A percentile compares a stretch with the other conserved stretches of the same genome.
phyloP scores from a whole-genome alignment of 176 grass and related monocot genomes.

The Lolium perenne region DNA sequence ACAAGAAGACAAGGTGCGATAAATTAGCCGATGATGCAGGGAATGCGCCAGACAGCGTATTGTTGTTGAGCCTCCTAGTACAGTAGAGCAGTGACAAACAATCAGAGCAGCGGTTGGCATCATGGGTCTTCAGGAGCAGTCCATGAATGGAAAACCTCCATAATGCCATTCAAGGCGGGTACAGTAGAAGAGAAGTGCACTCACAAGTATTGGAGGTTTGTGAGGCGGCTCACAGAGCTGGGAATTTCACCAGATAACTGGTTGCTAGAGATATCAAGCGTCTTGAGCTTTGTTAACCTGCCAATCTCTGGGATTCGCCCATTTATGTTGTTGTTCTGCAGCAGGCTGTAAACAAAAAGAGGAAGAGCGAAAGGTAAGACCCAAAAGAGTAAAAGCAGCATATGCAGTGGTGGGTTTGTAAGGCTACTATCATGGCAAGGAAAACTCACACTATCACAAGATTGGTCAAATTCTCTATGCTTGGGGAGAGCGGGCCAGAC shows the following conservation, averaged over 20 bases:
- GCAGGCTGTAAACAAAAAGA: conserved; percentile 31
- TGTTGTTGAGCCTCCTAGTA: conserved; percentile 39
- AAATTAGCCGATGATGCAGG: conserved; percentile 59
- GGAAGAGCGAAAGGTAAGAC: background rate
- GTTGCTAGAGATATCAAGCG: conserved; percentile 70
- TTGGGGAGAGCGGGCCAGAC: conserved; percentile 55
- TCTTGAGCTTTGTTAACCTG: conserved; percentile 45
- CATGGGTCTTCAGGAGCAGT: background rate
- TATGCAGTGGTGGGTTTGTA: background rate
- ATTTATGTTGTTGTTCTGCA: conserved; percentile 77
- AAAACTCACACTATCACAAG: conserved; percentile 59
- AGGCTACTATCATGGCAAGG: background rate
- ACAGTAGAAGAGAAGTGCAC: background rate
- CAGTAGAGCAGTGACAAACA: conserved; percentile 27
- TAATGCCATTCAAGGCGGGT: background rate
- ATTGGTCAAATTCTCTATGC: conserved; percentile 66
- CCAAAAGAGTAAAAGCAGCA: background rate
- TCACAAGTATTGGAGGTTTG: conserved; percentile 66
- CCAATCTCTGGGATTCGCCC: conserved; percentile 62
- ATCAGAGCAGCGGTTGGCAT: background rate
- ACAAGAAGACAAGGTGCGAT: conserved; percentile 79
- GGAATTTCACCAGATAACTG: conserved; percentile 56
- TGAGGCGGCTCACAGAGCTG: conserved; percentile 46
- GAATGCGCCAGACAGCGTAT: conserved; percentile 25
- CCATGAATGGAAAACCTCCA: background rate